Percentiles rank a stretch among this genome's conserved stretches.
Evolutionary conservation across 2,329 filamentous ascomycete genomes (phyloP).

Genomic region (Mycosphaerella sp.): DNA sequence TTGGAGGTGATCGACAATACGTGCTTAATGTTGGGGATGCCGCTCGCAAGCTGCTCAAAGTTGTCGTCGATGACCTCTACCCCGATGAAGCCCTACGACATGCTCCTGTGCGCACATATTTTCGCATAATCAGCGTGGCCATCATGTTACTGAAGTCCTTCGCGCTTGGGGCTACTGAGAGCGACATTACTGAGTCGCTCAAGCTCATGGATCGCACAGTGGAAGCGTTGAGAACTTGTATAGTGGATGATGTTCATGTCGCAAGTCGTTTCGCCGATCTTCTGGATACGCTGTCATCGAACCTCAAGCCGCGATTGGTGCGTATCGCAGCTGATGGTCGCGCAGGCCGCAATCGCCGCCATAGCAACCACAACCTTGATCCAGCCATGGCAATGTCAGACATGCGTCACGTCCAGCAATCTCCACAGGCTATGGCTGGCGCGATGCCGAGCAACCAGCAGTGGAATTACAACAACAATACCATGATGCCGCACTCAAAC

Average conservation of each 20-base stretch:
- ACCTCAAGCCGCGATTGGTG: constrained; percentile 65
- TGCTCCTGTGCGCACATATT: constrained; percentile 76
- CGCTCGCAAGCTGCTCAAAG: constrained; percentile 67
- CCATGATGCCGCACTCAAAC: constrained; percentile 9
- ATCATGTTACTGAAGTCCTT: constrained; percentile 84
- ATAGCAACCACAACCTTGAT: constrained; percentile 18
- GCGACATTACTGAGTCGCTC: constrained; percentile 70
- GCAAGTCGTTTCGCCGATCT: constrained; percentile 79
- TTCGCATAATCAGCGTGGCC: constrained; percentile 76
- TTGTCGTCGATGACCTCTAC: constrained; percentile 69
- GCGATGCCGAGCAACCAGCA: constrained; percentile 15
- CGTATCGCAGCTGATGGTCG: constrained; percentile 48
- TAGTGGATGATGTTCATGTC: constrained; percentile 79
- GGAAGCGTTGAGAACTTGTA: constrained; percentile 66
- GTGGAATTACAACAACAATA: constrained; percentile 25
- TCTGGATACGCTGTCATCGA: constrained; percentile 69
- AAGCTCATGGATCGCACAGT: constrained; percentile 69
- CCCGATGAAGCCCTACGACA: constrained; percentile 73
- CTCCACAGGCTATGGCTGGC: constrained; percentile 16
- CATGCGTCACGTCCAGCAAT: constrained; percentile 17
- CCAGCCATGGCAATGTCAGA: constrained; percentile 10
- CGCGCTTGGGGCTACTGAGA: constrained; percentile 70
- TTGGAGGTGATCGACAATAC: constrained; percentile 55
- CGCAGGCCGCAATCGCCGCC: constrained; percentile 22
- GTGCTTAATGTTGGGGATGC: constrained; percentile 69